Percentiles rank a stretch among this genome's conserved stretches.
phyloP scores from a whole-genome alignment of 2,329 filamentous ascomycete species.

The Biscogniauxia mediterranea region DNA sequence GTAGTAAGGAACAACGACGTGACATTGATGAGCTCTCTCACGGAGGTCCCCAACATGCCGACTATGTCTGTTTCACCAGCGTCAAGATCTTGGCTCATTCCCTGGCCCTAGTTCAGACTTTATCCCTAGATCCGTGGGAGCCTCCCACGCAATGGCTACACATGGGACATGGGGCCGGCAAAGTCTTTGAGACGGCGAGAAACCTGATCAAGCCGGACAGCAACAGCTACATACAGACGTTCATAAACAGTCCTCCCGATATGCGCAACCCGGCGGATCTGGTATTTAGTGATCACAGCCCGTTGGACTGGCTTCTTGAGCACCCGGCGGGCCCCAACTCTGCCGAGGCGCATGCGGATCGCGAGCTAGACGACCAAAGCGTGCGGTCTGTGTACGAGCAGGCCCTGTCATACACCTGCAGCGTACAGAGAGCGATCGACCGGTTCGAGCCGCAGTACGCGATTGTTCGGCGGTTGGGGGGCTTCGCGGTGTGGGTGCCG shows the following conservation, averaged over 20 bases:
- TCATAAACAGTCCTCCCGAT: slow-evolving; percentile 28
- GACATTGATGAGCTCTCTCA: slow-evolving; percentile 32
- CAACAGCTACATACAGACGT: slow-evolving; percentile 26
- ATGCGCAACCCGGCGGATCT: slow-evolving; percentile 32
- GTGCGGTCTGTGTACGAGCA: slow-evolving; percentile 30
- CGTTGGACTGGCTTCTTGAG: slow-evolving; percentile 36
- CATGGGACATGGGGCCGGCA: slow-evolving; percentile 36
- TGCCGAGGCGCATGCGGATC: slow-evolving; percentile 25
- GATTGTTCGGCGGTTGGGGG: slow-evolving; percentile 36
- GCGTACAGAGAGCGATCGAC: slow-evolving; percentile 30
- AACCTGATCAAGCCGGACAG: slow-evolving; percentile 17
- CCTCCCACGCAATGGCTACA: slow-evolving; percentile 38
- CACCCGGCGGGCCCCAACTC: slow-evolving; percentile 26
- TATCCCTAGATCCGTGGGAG: slow-evolving; percentile 36
- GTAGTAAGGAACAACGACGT: slow-evolving; percentile 36
- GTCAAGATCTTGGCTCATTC: slow-evolving; percentile 37
- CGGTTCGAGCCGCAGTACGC: slow-evolving; percentile 29
- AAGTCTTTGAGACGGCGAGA: slow-evolving; percentile 32
- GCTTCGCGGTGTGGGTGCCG: slow-evolving; percentile 36
- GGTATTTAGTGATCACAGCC: slow-evolving; percentile 31
- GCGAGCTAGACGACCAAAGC: slow-evolving; percentile 31
- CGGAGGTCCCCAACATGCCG: slow-evolving; percentile 27
- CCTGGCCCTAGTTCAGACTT: slow-evolving; percentile 38
- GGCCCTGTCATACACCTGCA: slow-evolving; percentile 36
- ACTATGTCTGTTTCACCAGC: slow-evolving; percentile 36